Percentiles rank a stretch among this genome's conserved stretches.
Conservation (phyloP, 495 filamentous ascomycete species). For the Hypoxylon trugodes region DNA sequence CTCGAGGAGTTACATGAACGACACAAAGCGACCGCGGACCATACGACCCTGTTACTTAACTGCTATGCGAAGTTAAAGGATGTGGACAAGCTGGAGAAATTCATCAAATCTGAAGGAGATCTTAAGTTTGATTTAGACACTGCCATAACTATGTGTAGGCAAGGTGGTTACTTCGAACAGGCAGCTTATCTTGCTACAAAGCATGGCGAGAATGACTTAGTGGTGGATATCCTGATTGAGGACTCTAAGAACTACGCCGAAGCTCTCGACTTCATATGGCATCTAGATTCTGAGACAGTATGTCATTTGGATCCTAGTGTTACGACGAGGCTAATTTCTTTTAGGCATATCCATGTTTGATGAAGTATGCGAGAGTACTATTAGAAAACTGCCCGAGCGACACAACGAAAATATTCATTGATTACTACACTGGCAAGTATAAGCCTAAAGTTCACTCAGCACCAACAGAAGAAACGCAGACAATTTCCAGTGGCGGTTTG, state of each 20-base stretch:
- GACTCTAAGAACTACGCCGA: constrained; percentile 89
- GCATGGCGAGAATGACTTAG: constrained; percentile 91
- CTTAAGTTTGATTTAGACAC: constrained; percentile 97
- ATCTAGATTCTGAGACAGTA: constrained; percentile 82
- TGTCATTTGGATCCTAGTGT: constrained; percentile 38
- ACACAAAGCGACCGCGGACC: constrained; percentile 91
- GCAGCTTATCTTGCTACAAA: constrained; percentile 95
- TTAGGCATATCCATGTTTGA: constrained; percentile 85
- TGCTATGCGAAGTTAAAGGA: constrained; percentile 98
- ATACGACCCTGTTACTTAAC: constrained; percentile 92
- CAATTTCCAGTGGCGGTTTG: constrained; percentile 54
- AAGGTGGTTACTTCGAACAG: constrained; percentile 97
- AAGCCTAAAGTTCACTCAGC: constrained; percentile 73
- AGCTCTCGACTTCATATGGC: constrained; percentile 89
- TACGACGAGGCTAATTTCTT: constrained; percentile 39
- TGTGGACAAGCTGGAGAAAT: constrained; percentile 91
- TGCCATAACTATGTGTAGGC: constrained; percentile 95
- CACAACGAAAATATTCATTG: constrained; percentile 86
- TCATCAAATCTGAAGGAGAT: constrained; percentile 94
- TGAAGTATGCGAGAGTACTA: constrained; percentile 93
- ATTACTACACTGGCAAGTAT: constrained; percentile 90
- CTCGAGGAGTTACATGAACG: constrained; percentile 96
- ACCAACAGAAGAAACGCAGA: constrained; percentile 57
- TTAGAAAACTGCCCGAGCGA: constrained; percentile 81
- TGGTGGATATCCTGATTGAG: constrained; percentile 94